A percentile compares a stretch with the other conserved stretches of the same genome.
Evolutionary conservation across 2,329 filamentous ascomycete genomes (phyloP).

Genomic region (Akanthomyces dipterigenus): DNA sequence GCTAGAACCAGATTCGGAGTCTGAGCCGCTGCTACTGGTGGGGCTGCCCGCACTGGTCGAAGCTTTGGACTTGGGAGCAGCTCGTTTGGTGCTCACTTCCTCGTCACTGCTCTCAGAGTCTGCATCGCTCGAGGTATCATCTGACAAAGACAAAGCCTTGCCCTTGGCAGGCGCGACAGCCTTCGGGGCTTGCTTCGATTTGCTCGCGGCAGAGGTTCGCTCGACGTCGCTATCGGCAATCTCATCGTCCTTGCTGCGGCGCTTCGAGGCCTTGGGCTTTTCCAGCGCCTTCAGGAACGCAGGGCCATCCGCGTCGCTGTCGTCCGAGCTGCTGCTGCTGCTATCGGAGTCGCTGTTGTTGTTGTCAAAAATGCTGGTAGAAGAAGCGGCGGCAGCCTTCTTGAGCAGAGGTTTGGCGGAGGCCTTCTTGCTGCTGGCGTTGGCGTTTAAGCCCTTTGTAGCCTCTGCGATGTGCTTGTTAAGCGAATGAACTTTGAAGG

Average conservation of each 20-base stretch:
- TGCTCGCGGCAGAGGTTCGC: constrained; percentile 23
- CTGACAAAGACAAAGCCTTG: constrained; percentile 12
- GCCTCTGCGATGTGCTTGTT: constrained; percentile 32
- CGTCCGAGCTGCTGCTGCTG: constrained; percentile 26
- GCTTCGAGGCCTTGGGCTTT: constrained; percentile 16
- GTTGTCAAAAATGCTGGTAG: constrained; percentile 25
- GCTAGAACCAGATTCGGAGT: constrained; percentile 15
- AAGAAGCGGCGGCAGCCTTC: constrained; percentile 21
- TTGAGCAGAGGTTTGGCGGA: constrained; percentile 18
- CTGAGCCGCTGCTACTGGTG: constrained; percentile 13
- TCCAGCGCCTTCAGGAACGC: constrained; percentile 29
- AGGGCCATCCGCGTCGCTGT: constrained; percentile 22
- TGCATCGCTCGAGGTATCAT: constrained; percentile 11
- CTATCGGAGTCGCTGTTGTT: constrained; percentile 24
- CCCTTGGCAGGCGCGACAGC: constrained; percentile 11
- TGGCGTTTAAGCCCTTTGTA: constrained; percentile 28
- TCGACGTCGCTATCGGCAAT: constrained; percentile 38
- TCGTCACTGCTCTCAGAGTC: constrained; percentile 18
- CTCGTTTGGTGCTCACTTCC: constrained; percentile 21
- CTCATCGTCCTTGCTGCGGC: constrained; percentile 29
- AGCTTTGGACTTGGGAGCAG: constrained; percentile 20
- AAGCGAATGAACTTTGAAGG: constrained; percentile 31
- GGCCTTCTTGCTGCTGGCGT: constrained; percentile 26
- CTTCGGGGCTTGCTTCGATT: constrained; percentile 12
- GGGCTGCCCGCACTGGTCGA: constrained; percentile 14